Conservation (phyloP, 805 yeast species). For the Yarrowia deformans region DNA sequence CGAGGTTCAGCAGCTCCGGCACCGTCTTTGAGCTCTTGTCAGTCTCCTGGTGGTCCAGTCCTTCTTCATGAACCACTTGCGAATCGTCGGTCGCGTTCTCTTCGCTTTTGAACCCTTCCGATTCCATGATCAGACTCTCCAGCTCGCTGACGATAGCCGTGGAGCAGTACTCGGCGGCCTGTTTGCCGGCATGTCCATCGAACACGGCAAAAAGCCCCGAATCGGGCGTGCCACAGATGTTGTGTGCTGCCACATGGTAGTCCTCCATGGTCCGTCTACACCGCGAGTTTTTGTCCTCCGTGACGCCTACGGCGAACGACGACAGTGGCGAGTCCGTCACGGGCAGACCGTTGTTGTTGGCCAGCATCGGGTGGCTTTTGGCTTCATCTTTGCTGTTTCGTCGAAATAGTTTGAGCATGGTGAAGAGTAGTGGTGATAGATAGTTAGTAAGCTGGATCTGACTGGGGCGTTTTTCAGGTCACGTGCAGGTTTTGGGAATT, state of each 20-base stretch:
- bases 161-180: constrained; percentile 95
- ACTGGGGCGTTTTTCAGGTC: too few relatives aligned
- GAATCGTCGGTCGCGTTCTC: neutral
- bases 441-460: too few relatives aligned
- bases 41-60: constrained; percentile 1
- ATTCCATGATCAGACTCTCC: constrained; percentile 53
- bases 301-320: constrained; percentile 70
- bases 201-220: constrained; percentile 96
- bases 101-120: constrained; percentile 17
- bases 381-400: constrained; percentile 22
- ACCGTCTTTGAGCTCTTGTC: constrained; percentile 6
- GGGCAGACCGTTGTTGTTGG: constrained; percentile 33
- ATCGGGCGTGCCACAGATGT: constrained; percentile 80
- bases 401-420: constrained; percentile 29
- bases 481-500: too few relatives aligned
- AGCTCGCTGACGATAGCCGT: constrained; percentile 75
- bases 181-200: constrained; percentile 97
- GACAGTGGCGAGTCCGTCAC: constrained; percentile 23
- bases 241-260: constrained; percentile 90
- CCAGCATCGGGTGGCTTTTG: constrained; percentile 1
- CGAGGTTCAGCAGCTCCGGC: constrained; percentile 56
- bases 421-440: neutral
- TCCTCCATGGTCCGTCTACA: constrained; percentile 94
- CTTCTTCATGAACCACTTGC: neutral
- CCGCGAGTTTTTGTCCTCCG: constrained; percentile 84